A percentile compares a stretch with the other conserved stretches of the same genome.
phyloP scores from a whole-genome alignment of 2,329 filamentous ascomycete genomes.

The Neonectria magnoliae region DNA sequence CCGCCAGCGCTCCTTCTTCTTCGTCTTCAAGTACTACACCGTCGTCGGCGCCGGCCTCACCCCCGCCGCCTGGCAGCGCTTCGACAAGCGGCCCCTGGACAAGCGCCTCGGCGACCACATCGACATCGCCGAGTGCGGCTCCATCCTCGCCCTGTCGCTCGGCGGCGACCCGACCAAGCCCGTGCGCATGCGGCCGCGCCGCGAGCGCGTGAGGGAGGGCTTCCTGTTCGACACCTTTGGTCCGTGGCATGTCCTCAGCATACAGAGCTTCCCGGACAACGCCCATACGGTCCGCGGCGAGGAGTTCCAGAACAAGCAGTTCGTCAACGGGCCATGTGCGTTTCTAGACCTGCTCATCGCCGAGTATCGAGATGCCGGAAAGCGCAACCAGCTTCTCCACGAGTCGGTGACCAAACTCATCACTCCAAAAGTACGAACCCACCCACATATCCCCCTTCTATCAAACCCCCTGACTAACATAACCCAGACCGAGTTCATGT shows the following conservation, averaged over 20 bases:
- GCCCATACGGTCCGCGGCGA: conserved; percentile 65
- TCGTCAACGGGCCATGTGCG: conserved; percentile 69
- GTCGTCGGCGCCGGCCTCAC: conserved; percentile 64
- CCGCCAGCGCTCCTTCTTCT: conserved; percentile 67
- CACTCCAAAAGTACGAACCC: conserved; percentile 59
- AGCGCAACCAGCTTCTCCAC: conserved; percentile 66
- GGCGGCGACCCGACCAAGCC: conserved; percentile 61
- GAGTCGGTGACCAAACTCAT: conserved; percentile 67
- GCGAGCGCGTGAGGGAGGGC: conserved; percentile 60
- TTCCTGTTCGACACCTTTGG: conserved; percentile 67
- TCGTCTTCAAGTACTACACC: conserved; percentile 73
- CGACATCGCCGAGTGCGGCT: conserved; percentile 67
- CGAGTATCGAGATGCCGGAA: conserved; percentile 69
- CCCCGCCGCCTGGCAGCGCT: conserved; percentile 69
- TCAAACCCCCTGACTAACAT: conserved; percentile 17
- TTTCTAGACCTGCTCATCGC: conserved; percentile 67
- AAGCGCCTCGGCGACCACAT: conserved; percentile 59
- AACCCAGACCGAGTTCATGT: conserved; percentile 66
- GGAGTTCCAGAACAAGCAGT: conserved; percentile 62
- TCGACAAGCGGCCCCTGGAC: conserved; percentile 57
- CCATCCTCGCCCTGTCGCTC: conserved; percentile 67
- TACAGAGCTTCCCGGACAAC: conserved; percentile 70
- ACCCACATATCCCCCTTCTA: conserved; percentile 10
- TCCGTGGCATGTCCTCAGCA: conserved; percentile 68
- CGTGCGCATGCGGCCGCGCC: conserved; percentile 59